Conservation (phyloP, 2,329 filamentous ascomycete genomes). For the Curvularia lunata region DNA sequence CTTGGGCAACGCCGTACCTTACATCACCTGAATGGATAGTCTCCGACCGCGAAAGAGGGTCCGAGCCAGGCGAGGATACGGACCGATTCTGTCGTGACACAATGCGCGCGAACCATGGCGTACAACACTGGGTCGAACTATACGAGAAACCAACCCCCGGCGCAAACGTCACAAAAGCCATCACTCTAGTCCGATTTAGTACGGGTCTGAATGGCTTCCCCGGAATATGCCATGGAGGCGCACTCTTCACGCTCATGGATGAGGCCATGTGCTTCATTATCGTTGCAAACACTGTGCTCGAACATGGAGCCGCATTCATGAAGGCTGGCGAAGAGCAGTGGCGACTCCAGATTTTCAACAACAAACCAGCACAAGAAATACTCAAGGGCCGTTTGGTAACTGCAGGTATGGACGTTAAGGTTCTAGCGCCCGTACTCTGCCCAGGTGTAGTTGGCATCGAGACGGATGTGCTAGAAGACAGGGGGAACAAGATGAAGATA, state of each 20-base stretch:
- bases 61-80: constrained; percentile 10
- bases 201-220: constrained; percentile 67
- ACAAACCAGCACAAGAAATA: constrained; percentile 17
- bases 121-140: constrained; percentile 31
- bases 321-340: constrained; percentile 10
- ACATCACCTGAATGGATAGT: constrained; percentile 28
- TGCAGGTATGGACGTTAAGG: constrained; percentile 30
- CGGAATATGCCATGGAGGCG: constrained; percentile 71
- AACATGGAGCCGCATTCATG: constrained; percentile 11
- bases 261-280: constrained; percentile 56
- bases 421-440: constrained; percentile 31
- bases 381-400: constrained; percentile 31
- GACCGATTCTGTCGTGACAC: constrained; percentile 28
- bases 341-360: constrained; percentile 14
- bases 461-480: constrained; percentile 27
- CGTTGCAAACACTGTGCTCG: constrained; percentile 24
- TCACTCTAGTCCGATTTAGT: constrained; percentile 31
- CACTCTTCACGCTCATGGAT: constrained; percentile 69
- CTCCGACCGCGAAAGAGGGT: constrained; percentile 22
- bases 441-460: constrained; percentile 37
- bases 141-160: constrained; percentile 26
- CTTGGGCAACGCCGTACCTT: constrained; percentile 33
- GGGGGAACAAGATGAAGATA: constrained; percentile 30
- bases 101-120: constrained; percentile 24
- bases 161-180: constrained; percentile 16